Evolutionary conservation across 129 eudicot genomes (phyloP), one percentile per base, ranked within the genome.

Genomic region (Kitagawia praeruptora): DNA sequence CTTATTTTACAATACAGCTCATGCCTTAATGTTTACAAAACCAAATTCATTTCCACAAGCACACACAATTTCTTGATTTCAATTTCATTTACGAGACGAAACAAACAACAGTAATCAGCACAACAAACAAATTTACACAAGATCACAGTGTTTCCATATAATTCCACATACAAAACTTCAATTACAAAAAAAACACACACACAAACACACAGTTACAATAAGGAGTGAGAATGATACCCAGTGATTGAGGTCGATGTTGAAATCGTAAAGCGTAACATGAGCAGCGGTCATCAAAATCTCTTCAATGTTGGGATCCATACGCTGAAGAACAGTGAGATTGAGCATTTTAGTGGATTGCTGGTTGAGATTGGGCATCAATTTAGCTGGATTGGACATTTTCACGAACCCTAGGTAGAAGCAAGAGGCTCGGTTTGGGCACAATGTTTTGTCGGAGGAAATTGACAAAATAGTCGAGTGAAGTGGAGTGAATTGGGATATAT

Each of bases 231-330:
- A 2, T 34, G 37, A 37, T 70, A 92, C 97, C 97, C 97, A 92
- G 83, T 92, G 92, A 78, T 86, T 90, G 71, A 79, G 87, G 40
- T 87, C 91, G 82, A 93, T 87, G 82, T 90, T 87, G 89, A 93
- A 93, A 66, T 80, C 92, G 70, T 93, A 93, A 67, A 90, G 86
- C 82, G 96, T 89, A 76, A 93, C 98, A 40, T 93, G 98, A 83
- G 96, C 92, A 45, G 96, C 98, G 39, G 96, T 93, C 71, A 90
- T 88, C 27, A 93, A 77, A 89, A 93, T 93, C 81, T 93, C 93
- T 70, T 90, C 96, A 61, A 93, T 86, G 75, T 76, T 89, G 8
- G 93, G 98, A 89, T 93, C 98, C 79, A 89, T 87, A 47, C 98
- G 47, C 84, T 93, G 98, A 28, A 93, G 92, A 25, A 93, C 98